phyloP scores from a whole-genome alignment of 2,329 filamentous ascomycete genomes.

The Microdochium nivale region DNA sequence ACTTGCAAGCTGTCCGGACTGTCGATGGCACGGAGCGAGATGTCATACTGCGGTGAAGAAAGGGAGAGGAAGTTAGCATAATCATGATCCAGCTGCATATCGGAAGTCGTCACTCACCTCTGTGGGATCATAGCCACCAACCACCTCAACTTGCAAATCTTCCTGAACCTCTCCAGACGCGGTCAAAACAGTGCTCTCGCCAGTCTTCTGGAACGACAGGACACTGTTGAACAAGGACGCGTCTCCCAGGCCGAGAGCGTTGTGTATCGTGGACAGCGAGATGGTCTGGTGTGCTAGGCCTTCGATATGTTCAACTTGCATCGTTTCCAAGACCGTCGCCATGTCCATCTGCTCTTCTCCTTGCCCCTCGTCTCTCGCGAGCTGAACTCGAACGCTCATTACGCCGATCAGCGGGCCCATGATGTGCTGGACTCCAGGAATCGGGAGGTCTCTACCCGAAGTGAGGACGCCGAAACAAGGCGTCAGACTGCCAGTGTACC shows the following conservation, averaged over 20 bases:
- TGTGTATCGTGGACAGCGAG: neutral
- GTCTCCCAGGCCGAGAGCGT: neutral
- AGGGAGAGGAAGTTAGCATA: neutral
- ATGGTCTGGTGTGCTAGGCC: neutral
- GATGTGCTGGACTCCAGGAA: neutral
- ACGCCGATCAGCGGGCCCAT: neutral
- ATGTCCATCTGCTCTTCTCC: neutral
- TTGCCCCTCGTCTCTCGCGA: neutral
- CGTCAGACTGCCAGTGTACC: neutral
- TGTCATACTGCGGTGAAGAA: neutral
- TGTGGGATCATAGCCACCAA: neutral
- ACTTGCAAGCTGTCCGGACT: neutral
- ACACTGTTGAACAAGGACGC: neutral
- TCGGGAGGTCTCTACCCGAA: neutral
- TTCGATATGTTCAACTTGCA: neutral
- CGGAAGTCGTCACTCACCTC: neutral
- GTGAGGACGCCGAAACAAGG: neutral
- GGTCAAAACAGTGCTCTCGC: neutral
- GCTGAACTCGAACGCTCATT: neutral
- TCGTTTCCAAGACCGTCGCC: neutral
- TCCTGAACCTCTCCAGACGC: neutral
- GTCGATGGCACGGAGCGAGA: neutral
- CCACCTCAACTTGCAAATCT: neutral
- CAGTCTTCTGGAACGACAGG: neutral
- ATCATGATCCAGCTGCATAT: neutral